Evolutionary conservation across 2,329 filamentous ascomycete species (phyloP).

Genomic region (Venturia carpophila): DNA sequence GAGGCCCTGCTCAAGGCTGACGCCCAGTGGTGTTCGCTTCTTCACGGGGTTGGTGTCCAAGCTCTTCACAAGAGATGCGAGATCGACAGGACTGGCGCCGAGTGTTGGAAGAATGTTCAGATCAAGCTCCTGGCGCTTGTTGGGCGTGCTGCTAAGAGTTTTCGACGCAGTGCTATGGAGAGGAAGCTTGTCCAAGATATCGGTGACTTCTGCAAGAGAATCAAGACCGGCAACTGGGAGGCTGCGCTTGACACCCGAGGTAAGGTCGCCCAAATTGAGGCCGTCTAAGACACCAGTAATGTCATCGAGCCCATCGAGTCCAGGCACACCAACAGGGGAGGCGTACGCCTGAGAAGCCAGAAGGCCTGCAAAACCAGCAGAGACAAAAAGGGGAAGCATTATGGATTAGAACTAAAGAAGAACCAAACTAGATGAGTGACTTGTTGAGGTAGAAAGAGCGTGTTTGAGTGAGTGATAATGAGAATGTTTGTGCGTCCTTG

Average conservation of each 20-base stretch:
- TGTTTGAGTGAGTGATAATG: constrained; percentile 4
- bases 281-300: not conserved
- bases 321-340: not conserved
- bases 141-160: too few species aligned
- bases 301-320: not conserved
- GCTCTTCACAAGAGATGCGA: too few species aligned
- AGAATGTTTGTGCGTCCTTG: not conserved
- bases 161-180: too few species aligned
- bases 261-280: not conserved
- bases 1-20: too few species aligned
- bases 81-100: too few species aligned
- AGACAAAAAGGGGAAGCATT: constrained; percentile 10
- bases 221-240: too few species aligned
- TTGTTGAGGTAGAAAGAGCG: not conserved
- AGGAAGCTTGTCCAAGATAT: too few species aligned
- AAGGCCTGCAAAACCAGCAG: constrained; percentile 6
- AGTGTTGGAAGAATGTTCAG: too few species aligned
- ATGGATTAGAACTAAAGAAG: not conserved
- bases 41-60: not conserved
- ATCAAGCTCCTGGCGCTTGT: too few species aligned
- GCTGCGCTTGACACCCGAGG: not conserved
- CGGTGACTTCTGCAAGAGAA: too few species aligned
- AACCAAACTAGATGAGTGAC: not conserved
- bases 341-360: constrained; percentile 4
- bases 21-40: not conserved